Conservation (phyloP, 2,329 filamentous ascomycete genomes). For the Aspergillus tanneri region DNA sequence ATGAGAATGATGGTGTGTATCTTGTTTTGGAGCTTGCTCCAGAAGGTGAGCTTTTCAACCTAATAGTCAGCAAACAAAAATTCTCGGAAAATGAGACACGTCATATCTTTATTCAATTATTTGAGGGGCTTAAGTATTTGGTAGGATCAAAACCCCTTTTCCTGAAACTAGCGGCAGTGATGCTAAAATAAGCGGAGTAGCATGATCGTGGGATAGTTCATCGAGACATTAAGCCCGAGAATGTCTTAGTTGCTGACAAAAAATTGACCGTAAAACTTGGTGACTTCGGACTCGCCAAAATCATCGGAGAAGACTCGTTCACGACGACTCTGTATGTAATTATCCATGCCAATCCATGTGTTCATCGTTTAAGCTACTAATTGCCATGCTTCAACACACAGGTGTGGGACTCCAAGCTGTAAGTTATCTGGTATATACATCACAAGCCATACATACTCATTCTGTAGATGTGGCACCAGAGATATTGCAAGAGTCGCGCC, state of each 20-base stretch:
- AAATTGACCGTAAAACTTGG: constrained; percentile 85
- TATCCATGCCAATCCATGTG: background rate
- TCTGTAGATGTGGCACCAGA: constrained; percentile 80
- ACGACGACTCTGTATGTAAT: constrained; percentile 76
- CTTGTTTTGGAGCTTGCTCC: constrained; percentile 85
- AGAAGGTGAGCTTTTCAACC: constrained; percentile 94
- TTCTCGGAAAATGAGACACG: constrained; percentile 79
- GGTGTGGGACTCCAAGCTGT: constrained; percentile 88
- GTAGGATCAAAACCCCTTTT: constrained; percentile 54
- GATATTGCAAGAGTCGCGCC: constrained; percentile 77
- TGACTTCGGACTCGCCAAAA: constrained; percentile 96
- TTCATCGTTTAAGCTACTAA: background rate
- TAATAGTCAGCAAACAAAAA: constrained; percentile 87
- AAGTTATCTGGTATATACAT: constrained; percentile 33
- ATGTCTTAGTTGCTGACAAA: constrained; percentile 85
- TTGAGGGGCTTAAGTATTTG: constrained; percentile 91
- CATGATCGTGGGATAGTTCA: constrained; percentile 97
- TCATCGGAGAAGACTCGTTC: constrained; percentile 97
- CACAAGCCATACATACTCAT: constrained; percentile 13
- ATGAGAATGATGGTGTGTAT: constrained; percentile 87
- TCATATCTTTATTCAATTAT: constrained; percentile 85
- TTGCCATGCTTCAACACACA: constrained; percentile 20
- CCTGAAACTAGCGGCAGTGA: background rate
- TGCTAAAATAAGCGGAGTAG: constrained; percentile 48
- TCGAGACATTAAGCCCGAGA: constrained; percentile 96